These are phyloP conservation scores for Barnettozyma populi DNA, from an alignment of 805 yeast species.

Conservation along the genomic window DNA sequence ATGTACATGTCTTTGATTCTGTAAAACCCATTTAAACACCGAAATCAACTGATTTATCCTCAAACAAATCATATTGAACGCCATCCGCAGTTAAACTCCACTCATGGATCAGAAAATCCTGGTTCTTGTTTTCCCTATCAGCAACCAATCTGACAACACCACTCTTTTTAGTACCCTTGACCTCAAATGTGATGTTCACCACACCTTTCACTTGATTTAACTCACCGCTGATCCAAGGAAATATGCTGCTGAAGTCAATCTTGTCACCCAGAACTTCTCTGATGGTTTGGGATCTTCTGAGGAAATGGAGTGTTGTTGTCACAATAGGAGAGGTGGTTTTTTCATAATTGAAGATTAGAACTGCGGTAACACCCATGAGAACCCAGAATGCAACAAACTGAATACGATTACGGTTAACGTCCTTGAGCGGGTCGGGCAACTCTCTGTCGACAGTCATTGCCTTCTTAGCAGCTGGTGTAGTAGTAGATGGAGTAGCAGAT, in stretches of 20 bases:
- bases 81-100: slow-evolving; percentile 55
- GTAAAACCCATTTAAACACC: slow-evolving; percentile 12
- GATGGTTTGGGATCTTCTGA: slow-evolving; percentile 69
- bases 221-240: slow-evolving; percentile 89
- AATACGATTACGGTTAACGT: slow-evolving; percentile 42
- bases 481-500: neutral
- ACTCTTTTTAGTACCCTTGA: slow-evolving; percentile 59
- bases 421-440: slow-evolving; percentile 73
- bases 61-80: slow-evolving; percentile 40
- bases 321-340: slow-evolving; percentile 86
- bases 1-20: neutral
- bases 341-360: slow-evolving; percentile 85
- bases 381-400: slow-evolving; percentile 52
- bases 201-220: slow-evolving; percentile 79
- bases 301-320: slow-evolving; percentile 76
- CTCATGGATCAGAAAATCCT: slow-evolving; percentile 51
- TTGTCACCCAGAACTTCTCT: slow-evolving; percentile 64
- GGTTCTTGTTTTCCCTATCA: slow-evolving; percentile 53
- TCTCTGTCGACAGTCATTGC: slow-evolving; percentile 53
- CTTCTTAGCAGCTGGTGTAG: slow-evolving; percentile 6
- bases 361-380: slow-evolving; percentile 48
- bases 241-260: slow-evolving; percentile 63
- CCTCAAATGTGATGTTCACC: slow-evolving; percentile 66
- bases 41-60: slow-evolving; percentile 37
- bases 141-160: slow-evolving; percentile 63